phyloP scores from a whole-genome alignment of 2,329 filamentous ascomycete genomes.

The Penicillium sp. region DNA sequence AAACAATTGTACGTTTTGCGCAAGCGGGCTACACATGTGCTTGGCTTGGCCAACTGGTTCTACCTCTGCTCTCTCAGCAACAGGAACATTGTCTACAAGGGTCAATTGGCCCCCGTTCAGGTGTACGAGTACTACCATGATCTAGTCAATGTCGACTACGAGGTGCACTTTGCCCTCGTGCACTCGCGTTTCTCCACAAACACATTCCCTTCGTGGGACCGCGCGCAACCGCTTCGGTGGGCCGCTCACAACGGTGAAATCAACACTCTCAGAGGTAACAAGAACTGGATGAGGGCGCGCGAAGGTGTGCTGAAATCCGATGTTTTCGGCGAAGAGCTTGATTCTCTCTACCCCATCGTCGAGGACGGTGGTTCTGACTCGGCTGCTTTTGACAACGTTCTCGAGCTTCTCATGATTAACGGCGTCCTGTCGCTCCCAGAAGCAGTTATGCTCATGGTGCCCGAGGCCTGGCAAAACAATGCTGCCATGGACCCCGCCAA shows the following conservation, averaged over 20 bases:
- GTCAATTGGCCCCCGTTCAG: slow-evolving; percentile 87
- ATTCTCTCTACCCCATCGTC: slow-evolving; percentile 86
- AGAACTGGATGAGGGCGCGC: slow-evolving; percentile 98
- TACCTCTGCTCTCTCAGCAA: slow-evolving; percentile 95
- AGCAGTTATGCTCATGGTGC: slow-evolving; percentile 97
- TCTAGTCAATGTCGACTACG: slow-evolving; percentile 92
- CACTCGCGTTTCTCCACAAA: slow-evolving; percentile 98
- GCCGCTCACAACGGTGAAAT: slow-evolving; percentile 98
- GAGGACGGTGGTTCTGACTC: slow-evolving; percentile 97
- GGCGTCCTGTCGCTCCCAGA: slow-evolving; percentile 92
- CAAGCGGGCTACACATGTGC: slow-evolving; percentile 91
- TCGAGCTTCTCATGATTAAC: slow-evolving; percentile 91
- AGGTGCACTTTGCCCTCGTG: slow-evolving; percentile 93
- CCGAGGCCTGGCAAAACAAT: slow-evolving; percentile 97
- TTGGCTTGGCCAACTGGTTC: slow-evolving; percentile 97
- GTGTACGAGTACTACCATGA: slow-evolving; percentile 99
- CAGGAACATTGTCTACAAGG: slow-evolving; percentile 99
- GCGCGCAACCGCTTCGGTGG: slow-evolving; percentile 93
- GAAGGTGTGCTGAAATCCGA: slow-evolving; percentile 93
- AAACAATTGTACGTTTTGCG: slow-evolving; percentile 89
- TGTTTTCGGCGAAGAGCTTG: slow-evolving; percentile 87
- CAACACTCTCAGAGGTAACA: slow-evolving; percentile 94
- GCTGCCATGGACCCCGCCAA: slow-evolving; percentile 88
- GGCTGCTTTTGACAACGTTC: slow-evolving; percentile 93
- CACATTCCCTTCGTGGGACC: slow-evolving; percentile 97